These are phyloP conservation scores for Senna siamea DNA, from an alignment of 306 rosid genomes.

Conservation along the genomic window DNA sequence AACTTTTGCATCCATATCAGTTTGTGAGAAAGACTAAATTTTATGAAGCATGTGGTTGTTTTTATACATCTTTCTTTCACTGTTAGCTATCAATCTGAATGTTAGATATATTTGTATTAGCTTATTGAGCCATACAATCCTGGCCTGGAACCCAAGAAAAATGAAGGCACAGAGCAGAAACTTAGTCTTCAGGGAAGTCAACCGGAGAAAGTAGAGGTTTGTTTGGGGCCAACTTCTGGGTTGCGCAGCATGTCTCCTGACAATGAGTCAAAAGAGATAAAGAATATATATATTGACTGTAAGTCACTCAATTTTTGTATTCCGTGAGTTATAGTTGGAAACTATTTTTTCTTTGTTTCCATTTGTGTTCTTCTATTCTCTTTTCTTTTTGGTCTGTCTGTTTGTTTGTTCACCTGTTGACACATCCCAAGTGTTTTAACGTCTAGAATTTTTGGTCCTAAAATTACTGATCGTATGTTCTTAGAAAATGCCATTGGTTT, in stretches of 20 bases:
- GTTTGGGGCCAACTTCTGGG: slow-evolving; percentile 45
- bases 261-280: slow-evolving; percentile 71
- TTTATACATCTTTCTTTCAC: background rate
- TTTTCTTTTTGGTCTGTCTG: background rate
- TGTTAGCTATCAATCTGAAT: slow-evolving; percentile 13
- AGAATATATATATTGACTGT: slow-evolving; percentile 82
- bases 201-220: slow-evolving; percentile 47
- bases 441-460: slow-evolving; percentile 30
- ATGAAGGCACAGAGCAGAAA: slow-evolving; percentile 48
- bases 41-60: background rate
- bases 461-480: slow-evolving; percentile 2
- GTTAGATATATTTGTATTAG: slow-evolving; percentile 42
- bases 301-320: slow-evolving; percentile 44
- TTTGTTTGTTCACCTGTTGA: slow-evolving; percentile 4
- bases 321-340: background rate
- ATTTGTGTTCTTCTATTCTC: background rate
- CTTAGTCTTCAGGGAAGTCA: slow-evolving; percentile 46
- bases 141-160: slow-evolving; percentile 46
- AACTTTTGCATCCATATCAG: slow-evolving; percentile 15
- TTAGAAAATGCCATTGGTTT: slow-evolving; percentile 40
- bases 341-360: background rate
- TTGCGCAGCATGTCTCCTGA: slow-evolving; percentile 54
- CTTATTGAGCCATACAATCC: slow-evolving; percentile 65
- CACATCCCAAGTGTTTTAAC: background rate
- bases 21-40: slow-evolving; percentile 17